Conservation (phyloP, 2,329 filamentous ascomycete genomes). For the Ophiostoma himal-ulmi region DNA sequence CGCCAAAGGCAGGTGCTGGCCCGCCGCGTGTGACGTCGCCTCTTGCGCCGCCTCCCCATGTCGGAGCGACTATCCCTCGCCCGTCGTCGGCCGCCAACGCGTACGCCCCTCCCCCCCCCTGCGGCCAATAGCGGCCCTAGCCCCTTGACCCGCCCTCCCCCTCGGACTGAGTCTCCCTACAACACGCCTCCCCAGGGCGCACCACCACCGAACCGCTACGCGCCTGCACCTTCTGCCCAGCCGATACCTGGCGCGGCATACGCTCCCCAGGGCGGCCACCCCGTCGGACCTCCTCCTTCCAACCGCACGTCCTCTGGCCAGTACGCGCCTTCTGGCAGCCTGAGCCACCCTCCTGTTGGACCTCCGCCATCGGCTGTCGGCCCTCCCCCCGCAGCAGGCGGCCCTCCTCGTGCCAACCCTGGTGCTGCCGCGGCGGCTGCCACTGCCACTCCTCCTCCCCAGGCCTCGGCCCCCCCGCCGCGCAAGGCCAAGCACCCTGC, state of each 20-base stretch:
- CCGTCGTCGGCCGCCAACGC: slow-evolving; percentile 51
- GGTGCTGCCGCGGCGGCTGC: slow-evolving; percentile 15
- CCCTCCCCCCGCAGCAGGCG: slow-evolving; percentile 26
- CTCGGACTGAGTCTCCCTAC: slow-evolving; percentile 78
- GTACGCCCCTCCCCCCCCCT: slow-evolving; percentile 57
- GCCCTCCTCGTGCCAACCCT: slow-evolving; percentile 35
- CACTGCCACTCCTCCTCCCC: slow-evolving; percentile 37
- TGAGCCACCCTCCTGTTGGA: slow-evolving; percentile 29
- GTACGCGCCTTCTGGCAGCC: slow-evolving; percentile 51
- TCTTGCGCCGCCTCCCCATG: slow-evolving; percentile 50
- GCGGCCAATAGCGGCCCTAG: slow-evolving; percentile 30
- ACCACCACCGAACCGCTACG: slow-evolving; percentile 70
- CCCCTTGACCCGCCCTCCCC: slow-evolving; percentile 49
- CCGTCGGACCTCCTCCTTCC: slow-evolving; percentile 36
- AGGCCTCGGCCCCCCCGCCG: slow-evolving; percentile 43
- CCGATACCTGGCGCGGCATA: background rate
- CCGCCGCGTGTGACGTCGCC: slow-evolving; percentile 69
- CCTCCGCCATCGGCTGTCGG: slow-evolving; percentile 38
- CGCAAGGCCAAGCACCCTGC: slow-evolving; percentile 65
- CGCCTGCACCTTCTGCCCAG: slow-evolving; percentile 52
- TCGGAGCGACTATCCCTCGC: slow-evolving; percentile 43
- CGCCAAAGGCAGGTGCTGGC: slow-evolving; percentile 62
- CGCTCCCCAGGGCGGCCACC: background rate
- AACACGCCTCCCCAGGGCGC: slow-evolving; percentile 67
- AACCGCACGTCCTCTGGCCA: slow-evolving; percentile 46